Evolutionary conservation across 345 rosid genomes (phyloP), one percentile per base, ranked within the genome.

Genomic region (Eucalyptus marginata): DNA sequence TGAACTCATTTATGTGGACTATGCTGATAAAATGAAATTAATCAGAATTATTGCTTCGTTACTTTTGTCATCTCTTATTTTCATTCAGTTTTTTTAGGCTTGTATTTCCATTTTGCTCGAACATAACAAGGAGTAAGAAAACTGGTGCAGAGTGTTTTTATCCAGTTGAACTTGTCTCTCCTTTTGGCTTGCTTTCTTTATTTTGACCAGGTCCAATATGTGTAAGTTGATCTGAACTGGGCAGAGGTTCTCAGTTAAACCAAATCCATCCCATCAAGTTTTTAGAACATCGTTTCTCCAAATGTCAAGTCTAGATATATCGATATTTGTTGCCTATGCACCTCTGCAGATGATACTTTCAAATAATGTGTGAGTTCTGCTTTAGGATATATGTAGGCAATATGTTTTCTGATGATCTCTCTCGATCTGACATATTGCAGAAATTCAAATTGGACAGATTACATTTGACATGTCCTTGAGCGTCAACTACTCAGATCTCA

Each of bases 381-480:
- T 36, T 79, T 88, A 7, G 24, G 54, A 24, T 36, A 31, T 29
- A 86, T 50, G 88, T 59, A 29, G 51, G 31, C 47, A 4, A 84
- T 68, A 54, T 91, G 89, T 44, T 90, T 52, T 91, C 79, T 79
- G 89, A 76, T 89, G 47, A 83, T 87, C 86, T 88, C 90, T 49
- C 90, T 64, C 7, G 8, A 87, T 87, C 88, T 88, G 92, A 24
- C 81, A 54, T 7, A 29, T 93, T 94, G 95, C 91, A 81, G 93
- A 88, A 86, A 64, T 68, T 76, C 92, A 92, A 88, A 93, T 96
- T 91, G 94, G 96, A 89, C 92, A 91, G 91, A 94, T 98, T 91
- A 91, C 90, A 86, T 93, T 97, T 91, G 94, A 95, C 80, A 91
- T 98, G 89, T 93, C 91, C 66, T 89, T 97, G 88, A 93, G 90